Evolutionary conservation across 2,329 filamentous ascomycete species (phyloP).

Genomic region (Aspergillus costaricaensis): DNA sequence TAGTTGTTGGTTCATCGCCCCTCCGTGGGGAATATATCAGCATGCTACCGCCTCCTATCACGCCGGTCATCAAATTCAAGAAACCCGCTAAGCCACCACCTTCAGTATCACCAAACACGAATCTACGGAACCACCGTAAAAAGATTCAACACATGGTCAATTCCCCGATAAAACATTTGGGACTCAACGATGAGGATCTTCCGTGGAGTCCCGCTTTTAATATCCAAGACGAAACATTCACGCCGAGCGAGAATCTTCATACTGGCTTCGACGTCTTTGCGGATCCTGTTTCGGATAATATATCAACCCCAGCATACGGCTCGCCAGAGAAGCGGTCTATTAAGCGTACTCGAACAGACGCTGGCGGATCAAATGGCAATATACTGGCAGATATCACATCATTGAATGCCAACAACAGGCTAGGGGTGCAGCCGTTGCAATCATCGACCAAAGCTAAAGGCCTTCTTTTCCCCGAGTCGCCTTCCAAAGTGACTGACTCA

Average conservation of each 20-base stretch:
- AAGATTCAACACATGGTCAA: slow-evolving; percentile 79
- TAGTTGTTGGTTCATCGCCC: slow-evolving; percentile 65
- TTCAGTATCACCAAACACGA: slow-evolving; percentile 90
- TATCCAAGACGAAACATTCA: slow-evolving; percentile 49
- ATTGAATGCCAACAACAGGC: slow-evolving; percentile 38
- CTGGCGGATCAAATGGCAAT: slow-evolving; percentile 51
- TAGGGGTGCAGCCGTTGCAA: slow-evolving; percentile 37
- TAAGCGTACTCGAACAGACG: slow-evolving; percentile 54
- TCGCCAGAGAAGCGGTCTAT: slow-evolving; percentile 59
- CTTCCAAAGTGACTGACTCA: slow-evolving; percentile 40
- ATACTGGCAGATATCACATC: slow-evolving; percentile 52
- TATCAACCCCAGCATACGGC: slow-evolving; percentile 44
- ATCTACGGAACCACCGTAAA: slow-evolving; percentile 82
- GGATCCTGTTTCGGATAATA: slow-evolving; percentile 41
- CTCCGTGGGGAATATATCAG: slow-evolving; percentile 59
- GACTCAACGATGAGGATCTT: slow-evolving; percentile 43
- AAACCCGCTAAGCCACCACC: slow-evolving; percentile 64
- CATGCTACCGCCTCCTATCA: slow-evolving; percentile 73
- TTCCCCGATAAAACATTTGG: slow-evolving; percentile 63
- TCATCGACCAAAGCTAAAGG: slow-evolving; percentile 37
- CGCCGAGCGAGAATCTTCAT: slow-evolving; percentile 45
- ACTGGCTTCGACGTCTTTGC: slow-evolving; percentile 60
- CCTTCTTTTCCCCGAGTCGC: slow-evolving; percentile 42
- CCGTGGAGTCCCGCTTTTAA: slow-evolving; percentile 55
- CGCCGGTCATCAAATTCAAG: slow-evolving; percentile 81